Percentiles rank a stretch among this genome's conserved stretches.
Evolutionary conservation across 2,329 filamentous ascomycete genomes (phyloP).

Genomic region (Pseudogymnoascus sp.): DNA sequence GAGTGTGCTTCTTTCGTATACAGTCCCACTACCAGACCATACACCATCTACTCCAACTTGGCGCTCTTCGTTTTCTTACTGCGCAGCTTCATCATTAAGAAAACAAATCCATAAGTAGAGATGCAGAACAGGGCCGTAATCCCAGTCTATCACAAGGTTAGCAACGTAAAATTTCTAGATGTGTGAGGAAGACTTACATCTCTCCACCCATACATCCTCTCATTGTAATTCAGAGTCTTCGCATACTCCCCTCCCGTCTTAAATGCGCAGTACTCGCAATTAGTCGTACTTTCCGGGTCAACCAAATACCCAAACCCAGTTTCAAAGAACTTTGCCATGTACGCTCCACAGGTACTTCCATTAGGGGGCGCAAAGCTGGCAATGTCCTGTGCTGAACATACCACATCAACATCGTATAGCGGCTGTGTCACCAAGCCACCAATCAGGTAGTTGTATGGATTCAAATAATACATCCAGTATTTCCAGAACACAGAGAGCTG

Average conservation of each 20-base stretch:
- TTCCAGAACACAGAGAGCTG: conserved; percentile 60
- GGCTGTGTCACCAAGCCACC: conserved; percentile 47
- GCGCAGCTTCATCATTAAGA: conserved; percentile 37
- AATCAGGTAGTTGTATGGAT: conserved; percentile 57
- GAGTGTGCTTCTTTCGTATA: conserved; percentile 4
- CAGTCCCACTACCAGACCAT: conserved; percentile 5
- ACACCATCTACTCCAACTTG: conserved; percentile 12
- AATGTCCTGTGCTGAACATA: conserved; percentile 43
- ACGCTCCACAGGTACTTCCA: conserved; percentile 47
- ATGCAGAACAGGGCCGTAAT: conserved; percentile 36
- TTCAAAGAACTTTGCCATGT: conserved; percentile 29
- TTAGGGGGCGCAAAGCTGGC: conserved; percentile 33
- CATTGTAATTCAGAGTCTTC: conserved; percentile 48
- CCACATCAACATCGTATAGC: conserved; percentile 40
- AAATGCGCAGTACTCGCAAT: conserved; percentile 57
- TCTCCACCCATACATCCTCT: conserved; percentile 60
- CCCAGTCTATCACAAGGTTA: conserved; percentile 44
- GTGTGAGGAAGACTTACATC: conserved; percentile 33
- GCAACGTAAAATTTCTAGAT: conserved; percentile 50
- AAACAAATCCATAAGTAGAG: conserved; percentile 33
- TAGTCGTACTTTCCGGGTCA: conserved; percentile 49
- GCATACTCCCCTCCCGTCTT: conserved; percentile 52
- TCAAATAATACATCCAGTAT: conserved; percentile 46
- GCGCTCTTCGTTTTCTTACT: conserved; percentile 38
- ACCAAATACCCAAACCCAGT: conserved; percentile 39